These are phyloP conservation scores for Solanum rostratum DNA, from an alignment of 257 asterid species.

Conservation along the genomic window DNA sequence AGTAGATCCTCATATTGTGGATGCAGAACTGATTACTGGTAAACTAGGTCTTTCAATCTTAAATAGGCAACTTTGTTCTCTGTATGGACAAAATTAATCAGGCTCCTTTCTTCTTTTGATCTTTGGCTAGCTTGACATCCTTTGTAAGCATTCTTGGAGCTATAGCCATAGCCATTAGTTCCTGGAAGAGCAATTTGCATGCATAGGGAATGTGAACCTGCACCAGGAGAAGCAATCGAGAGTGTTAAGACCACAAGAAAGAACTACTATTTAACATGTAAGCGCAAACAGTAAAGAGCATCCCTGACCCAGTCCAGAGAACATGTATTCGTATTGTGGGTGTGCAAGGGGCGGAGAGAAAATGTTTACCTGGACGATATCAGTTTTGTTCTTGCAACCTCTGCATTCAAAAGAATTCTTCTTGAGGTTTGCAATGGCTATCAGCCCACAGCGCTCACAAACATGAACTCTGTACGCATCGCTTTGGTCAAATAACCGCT, in stretches of 20 bases:
- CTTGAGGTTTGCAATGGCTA: constrained; percentile 86
- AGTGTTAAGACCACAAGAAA: neutral
- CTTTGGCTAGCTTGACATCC: constrained; percentile 59
- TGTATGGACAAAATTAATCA: neutral
- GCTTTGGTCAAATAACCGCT: constrained; percentile 87
- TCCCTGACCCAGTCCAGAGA: neutral
- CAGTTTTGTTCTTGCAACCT: constrained; percentile 91
- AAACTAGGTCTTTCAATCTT: neutral
- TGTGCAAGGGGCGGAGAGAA: neutral
- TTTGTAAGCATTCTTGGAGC: constrained; percentile 95
- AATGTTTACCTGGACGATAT: constrained; percentile 71
- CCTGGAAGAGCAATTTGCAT: constrained; percentile 87
- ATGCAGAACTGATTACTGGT: neutral
- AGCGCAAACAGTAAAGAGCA: neutral
- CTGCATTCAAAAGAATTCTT: constrained; percentile 93
- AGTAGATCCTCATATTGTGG: neutral
- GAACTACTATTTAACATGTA: neutral
- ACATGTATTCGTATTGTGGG: neutral
- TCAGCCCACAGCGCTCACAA: constrained; percentile 84
- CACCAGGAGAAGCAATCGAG: neutral
- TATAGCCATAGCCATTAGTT: constrained; percentile 95
- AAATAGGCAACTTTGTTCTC: neutral
- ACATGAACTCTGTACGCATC: constrained; percentile 94
- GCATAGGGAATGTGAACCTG: constrained; percentile 96
- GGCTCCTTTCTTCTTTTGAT: constrained; percentile 46